These are phyloP conservation scores for Candida yuanshanica DNA, from an alignment of 805 yeast genomes.

Conservation along the genomic window DNA sequence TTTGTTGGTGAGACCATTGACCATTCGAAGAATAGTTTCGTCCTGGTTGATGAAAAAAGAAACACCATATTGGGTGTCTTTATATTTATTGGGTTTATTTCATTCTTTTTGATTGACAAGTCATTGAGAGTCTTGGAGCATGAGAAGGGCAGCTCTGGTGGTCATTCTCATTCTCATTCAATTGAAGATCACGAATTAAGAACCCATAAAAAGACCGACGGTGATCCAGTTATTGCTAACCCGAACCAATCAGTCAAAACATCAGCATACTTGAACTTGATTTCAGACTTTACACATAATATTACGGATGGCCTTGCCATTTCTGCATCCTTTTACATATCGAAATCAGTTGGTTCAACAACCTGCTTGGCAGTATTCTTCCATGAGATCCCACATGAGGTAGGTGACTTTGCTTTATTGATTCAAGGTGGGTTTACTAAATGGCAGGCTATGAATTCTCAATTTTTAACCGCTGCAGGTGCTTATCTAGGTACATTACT, in stretches of 20 bases:
- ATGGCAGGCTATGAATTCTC: conserved; percentile 61
- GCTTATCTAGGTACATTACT: conserved; percentile 60
- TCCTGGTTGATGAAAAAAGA: conserved; percentile 46
- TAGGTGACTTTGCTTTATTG: conserved; percentile 73
- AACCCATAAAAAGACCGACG: conserved; percentile 20
- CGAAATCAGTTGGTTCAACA: conserved; percentile 56
- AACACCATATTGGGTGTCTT: conserved; percentile 46
- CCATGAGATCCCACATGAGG: conserved; percentile 79
- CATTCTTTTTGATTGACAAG: conserved; percentile 61
- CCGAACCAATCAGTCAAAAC: conserved; percentile 32
- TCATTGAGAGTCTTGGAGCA: conserved; percentile 44
- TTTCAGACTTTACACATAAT: conserved; percentile 70
- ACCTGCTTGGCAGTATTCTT: conserved; percentile 66
- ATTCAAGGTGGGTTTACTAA: conserved; percentile 65
- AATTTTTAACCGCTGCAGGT: conserved; percentile 59
- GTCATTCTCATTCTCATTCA: conserved; percentile 34
- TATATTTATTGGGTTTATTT: conserved; percentile 54
- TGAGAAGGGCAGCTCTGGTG: conserved; percentile 22
- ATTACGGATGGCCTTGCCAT: conserved; percentile 75
- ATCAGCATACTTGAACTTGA: conserved; percentile 57
- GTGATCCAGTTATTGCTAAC: conserved; percentile 27
- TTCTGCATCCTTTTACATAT: conserved; percentile 61
- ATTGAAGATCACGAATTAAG: conserved; percentile 13
- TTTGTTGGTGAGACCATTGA: conserved; percentile 47
- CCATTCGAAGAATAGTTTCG: conserved; percentile 35